Conservation (phyloP, 345 rosid species). For the Eucalyptus camaldulensis region DNA sequence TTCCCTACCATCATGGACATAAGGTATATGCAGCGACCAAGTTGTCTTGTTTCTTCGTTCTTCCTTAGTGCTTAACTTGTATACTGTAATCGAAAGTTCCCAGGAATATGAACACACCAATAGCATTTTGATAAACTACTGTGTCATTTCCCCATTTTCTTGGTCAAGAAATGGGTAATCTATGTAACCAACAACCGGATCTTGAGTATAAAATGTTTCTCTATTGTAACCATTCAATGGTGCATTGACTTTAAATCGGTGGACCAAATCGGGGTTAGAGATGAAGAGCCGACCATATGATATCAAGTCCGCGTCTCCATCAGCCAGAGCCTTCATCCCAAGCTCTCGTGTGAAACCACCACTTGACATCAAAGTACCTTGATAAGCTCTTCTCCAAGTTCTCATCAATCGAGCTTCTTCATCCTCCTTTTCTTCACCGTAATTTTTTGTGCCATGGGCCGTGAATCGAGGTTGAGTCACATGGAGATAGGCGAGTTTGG, state of each 20-base stretch:
- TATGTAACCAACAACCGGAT: constrained; percentile 60
- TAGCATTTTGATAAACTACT: not conserved
- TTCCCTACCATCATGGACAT: not conserved
- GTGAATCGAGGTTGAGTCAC: constrained; percentile 76
- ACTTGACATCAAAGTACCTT: constrained; percentile 62
- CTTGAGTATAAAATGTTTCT: constrained; percentile 59
- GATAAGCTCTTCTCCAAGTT: constrained; percentile 34
- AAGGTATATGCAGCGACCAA: not conserved
- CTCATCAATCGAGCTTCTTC: constrained; percentile 19
- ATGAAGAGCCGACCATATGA: constrained; percentile 72
- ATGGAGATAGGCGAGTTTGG: constrained; percentile 64
- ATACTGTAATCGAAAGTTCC: not conserved
- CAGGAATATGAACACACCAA: not conserved
- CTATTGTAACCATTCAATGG: constrained; percentile 49
- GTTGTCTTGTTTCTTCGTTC: not conserved
- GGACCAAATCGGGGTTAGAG: constrained; percentile 74
- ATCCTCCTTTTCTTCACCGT: constrained; percentile 16
- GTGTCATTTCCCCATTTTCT: not conserved
- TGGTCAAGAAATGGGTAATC: constrained; percentile 36
- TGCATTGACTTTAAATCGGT: constrained; percentile 35
- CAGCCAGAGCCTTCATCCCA: constrained; percentile 52
- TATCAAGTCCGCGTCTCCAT: constrained; percentile 68
- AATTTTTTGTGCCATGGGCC: constrained; percentile 48
- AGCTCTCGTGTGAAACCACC: constrained; percentile 69
- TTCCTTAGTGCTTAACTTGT: not conserved